A percentile compares a stretch with the other conserved stretches of the same genome.
Evolutionary conservation across 2,329 filamentous ascomycete species (phyloP).

Genomic region (Neonectria punicea): DNA sequence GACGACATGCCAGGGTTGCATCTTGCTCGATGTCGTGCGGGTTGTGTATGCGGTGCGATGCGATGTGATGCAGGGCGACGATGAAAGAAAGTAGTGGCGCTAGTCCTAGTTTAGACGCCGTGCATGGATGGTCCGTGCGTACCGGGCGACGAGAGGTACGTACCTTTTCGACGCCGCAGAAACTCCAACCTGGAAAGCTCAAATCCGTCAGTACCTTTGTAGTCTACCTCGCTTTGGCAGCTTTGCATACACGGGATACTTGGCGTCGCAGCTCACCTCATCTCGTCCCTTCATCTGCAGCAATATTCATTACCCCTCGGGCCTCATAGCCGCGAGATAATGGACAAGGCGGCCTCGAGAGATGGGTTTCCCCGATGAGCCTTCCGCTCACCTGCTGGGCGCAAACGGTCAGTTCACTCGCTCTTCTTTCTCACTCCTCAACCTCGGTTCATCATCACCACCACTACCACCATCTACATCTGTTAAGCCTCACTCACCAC

Average conservation of each 20-base stretch:
- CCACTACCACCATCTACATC: conserved; percentile 1
- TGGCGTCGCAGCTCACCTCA: neutral
- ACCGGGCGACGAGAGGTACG: neutral
- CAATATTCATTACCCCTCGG: neutral
- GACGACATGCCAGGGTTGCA: neutral
- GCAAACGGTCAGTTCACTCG: conserved; percentile 62
- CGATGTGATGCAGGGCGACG: neutral
- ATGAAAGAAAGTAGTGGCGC: neutral
- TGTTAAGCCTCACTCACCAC: neutral
- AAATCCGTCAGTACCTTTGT: neutral
- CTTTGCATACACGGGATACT: neutral
- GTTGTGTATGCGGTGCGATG: neutral
- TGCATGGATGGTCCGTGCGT: no score
- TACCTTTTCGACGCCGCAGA: neutral
- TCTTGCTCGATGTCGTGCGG: neutral
- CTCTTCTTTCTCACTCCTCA: neutral
- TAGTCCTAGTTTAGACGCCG: neutral
- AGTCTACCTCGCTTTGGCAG: neutral
- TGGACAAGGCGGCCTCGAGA: conserved; percentile 31
- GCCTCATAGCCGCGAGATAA: conserved; percentile 27
- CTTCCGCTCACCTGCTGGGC: conserved; percentile 66
- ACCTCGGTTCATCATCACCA: neutral
- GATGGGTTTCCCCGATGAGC: conserved; percentile 60
- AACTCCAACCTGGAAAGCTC: neutral
- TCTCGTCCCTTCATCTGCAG: neutral